These are phyloP conservation scores for Diaporthe longicolla DNA, from an alignment of 2,329 filamentous ascomycete genomes.

Conservation along the genomic window DNA sequence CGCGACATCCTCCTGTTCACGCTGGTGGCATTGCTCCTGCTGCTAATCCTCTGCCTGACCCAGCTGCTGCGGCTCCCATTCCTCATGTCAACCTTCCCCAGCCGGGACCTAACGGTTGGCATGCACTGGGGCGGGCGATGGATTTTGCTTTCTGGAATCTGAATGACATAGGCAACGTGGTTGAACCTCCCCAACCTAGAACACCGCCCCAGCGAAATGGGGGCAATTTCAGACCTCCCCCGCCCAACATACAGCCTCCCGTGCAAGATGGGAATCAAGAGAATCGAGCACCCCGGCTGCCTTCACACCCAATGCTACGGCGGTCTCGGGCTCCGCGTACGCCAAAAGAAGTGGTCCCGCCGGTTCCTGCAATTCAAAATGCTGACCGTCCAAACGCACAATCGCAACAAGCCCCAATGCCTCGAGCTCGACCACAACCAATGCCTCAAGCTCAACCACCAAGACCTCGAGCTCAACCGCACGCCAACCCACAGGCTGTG, in stretches of 20 bases:
- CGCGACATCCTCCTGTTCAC: not conserved
- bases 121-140: not conserved
- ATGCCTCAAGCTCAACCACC: not conserved
- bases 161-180: too few species aligned
- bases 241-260: not conserved
- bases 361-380: not conserved
- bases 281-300: not conserved
- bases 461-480: not conserved
- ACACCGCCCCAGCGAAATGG: too few species aligned
- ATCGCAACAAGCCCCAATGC: not conserved
- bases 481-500: constrained; percentile 9
- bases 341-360: not conserved
- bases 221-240: too few species aligned
- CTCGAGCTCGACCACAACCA: too few species aligned
- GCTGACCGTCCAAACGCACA: not conserved
- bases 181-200: too few species aligned
- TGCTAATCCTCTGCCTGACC: not conserved
- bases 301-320: not conserved
- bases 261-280: not conserved
- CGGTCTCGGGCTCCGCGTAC: not conserved
- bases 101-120: not conserved
- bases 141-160: too few species aligned
- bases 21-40: not conserved
- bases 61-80: not conserved
- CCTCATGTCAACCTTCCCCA: not conserved